Conservation (phyloP, 441 rosid species). For the Populus tomentosa region DNA sequence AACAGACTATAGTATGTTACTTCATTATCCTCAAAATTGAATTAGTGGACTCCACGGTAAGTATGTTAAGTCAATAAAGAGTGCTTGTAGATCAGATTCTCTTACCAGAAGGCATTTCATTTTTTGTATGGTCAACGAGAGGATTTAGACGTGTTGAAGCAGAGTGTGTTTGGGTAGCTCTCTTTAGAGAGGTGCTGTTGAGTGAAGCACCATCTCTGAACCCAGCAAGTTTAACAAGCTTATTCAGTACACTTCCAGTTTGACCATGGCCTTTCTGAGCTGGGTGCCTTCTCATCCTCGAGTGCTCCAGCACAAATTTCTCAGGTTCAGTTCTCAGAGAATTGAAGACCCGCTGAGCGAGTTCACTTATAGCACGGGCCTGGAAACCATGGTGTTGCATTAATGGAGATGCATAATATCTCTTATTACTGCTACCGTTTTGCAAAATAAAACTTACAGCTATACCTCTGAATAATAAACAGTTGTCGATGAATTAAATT, state of each 20-base stretch:
- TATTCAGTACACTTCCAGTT: constrained; percentile 9
- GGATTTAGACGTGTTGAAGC: not conserved
- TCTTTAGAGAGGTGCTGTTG: not conserved
- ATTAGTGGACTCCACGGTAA: not conserved
- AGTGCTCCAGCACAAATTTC: constrained; percentile 29
- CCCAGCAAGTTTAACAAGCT: constrained; percentile 9
- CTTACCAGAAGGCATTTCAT: constrained; percentile 14
- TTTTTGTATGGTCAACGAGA: not conserved
- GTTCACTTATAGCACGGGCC: constrained; percentile 41
- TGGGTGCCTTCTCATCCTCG: constrained; percentile 8
- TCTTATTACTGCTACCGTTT: not conserved
- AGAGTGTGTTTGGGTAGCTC: not conserved
- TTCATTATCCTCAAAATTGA: not conserved
- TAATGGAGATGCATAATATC: not conserved
- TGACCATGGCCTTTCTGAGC: constrained; percentile 26
- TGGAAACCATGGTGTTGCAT: constrained; percentile 16
- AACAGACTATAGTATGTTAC: not conserved
- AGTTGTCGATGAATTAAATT: constrained; percentile 40
- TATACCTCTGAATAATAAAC: constrained; percentile 40
- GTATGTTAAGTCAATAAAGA: not conserved
- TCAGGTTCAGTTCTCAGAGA: constrained; percentile 33
- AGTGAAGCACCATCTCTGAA: constrained; percentile 1
- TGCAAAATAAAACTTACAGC: not conserved
- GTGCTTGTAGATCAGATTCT: not conserved
- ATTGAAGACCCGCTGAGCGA: constrained; percentile 31